Conservation (phyloP, 2,329 filamentous ascomycete genomes). For the Fusarium sp. region DNA sequence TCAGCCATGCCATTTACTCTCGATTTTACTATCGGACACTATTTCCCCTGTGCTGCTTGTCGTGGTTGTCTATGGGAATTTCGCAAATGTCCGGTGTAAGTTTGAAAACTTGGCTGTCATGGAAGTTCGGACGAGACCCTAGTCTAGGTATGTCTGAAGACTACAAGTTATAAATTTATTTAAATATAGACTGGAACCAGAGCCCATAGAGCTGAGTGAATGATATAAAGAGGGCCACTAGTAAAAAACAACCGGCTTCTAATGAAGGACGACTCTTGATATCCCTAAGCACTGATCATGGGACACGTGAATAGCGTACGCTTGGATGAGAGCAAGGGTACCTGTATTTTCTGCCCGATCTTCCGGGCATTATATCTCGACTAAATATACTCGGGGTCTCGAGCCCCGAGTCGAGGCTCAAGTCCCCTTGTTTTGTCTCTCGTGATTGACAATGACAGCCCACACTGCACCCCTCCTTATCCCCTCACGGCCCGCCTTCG, state of each 20-base stretch:
- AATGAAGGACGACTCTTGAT: no score
- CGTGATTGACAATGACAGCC: constrained; percentile 12
- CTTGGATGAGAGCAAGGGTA: no score
- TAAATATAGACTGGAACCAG: no score
- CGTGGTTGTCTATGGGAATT: background rate
- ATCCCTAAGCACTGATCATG: no score
- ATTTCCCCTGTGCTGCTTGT: constrained; percentile 1
- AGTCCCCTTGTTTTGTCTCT: constrained; percentile 5
- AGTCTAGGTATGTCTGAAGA: background rate
- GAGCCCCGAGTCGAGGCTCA: background rate
- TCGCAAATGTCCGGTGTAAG: background rate
- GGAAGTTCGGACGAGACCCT: no score
- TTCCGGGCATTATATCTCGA: background rate
- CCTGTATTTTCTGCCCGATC: no score
- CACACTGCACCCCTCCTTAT: constrained; percentile 17
- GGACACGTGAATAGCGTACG: no score
- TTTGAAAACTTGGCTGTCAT: background rate
- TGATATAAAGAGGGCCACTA: no score
- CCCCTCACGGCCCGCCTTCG: constrained; percentile 21
- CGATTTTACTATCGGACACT: constrained; percentile 24
- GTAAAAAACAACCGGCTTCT: no score
- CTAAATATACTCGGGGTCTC: background rate
- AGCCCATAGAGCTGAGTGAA: no score
- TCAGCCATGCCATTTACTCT: constrained; percentile 31
- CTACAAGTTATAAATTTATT: background rate